A percentile compares a stretch with the other conserved stretches of the same genome.
phyloP scores from a whole-genome alignment of 371 early-diverging fungal genomes.

The Mortierella sp. region DNA sequence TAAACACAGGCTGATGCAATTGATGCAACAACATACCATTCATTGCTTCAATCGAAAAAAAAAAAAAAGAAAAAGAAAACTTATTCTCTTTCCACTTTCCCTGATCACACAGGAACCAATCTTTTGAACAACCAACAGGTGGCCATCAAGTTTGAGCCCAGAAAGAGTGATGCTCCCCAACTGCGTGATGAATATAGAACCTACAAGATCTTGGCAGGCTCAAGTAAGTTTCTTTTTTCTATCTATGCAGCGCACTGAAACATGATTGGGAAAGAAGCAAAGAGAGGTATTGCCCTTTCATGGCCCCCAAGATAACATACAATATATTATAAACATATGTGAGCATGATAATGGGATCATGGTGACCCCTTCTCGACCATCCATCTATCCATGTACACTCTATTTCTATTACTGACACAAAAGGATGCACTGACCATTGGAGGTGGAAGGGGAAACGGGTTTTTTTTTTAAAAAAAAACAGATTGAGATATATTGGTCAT shows the following conservation, averaged over 20 bases:
- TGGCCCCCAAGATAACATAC: too few species aligned
- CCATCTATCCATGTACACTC: not conserved
- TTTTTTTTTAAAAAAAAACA: not conserved
- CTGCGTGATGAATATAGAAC: conserved; percentile 94
- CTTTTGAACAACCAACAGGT: conserved; percentile 85
- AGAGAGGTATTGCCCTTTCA: too few species aligned
- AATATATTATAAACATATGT: too few species aligned
- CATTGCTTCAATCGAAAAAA: too few species aligned
- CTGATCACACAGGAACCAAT: conserved; percentile 63
- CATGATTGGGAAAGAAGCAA: too few species aligned
- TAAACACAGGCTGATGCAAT: too few species aligned
- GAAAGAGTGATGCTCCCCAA: conserved; percentile 95
- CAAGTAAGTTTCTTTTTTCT: conserved; percentile 61
- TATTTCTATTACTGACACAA: not conserved
- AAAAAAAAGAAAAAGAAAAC: too few species aligned
- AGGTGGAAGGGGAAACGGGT: not conserved
- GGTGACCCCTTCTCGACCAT: not conserved
- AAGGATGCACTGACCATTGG: not conserved
- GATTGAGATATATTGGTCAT: not conserved
- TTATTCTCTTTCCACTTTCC: not conserved
- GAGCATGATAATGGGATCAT: conserved; percentile 8
- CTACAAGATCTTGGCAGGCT: conserved; percentile 87
- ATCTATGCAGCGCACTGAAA: too few species aligned
- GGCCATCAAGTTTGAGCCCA: conserved; percentile 95
- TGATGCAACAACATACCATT: too few species aligned